A percentile compares a stretch with the other conserved stretches of the same genome.
Evolutionary conservation across 1,284 basidiomycete genomes (phyloP).

Genomic region (Omphalotus olearius): DNA sequence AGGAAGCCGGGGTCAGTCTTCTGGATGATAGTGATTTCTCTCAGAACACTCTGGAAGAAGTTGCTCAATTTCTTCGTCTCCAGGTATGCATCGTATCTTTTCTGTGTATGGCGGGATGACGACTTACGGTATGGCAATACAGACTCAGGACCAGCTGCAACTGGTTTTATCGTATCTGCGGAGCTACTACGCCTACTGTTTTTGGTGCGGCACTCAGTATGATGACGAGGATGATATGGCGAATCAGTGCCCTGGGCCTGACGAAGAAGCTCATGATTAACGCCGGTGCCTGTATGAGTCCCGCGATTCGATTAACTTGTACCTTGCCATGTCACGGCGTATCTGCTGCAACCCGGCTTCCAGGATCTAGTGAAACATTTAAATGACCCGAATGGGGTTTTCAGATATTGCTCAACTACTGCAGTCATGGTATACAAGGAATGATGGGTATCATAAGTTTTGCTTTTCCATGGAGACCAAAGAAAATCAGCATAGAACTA

Average conservation of each 20-base stretch:
- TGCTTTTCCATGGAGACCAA: constrained; percentile 13
- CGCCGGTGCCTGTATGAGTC: not conserved
- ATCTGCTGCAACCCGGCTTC: no score
- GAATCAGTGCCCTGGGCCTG: constrained; percentile 66
- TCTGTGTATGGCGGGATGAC: constrained; percentile 4
- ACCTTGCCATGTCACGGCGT: no score
- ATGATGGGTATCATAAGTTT: not conserved
- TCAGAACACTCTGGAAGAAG: constrained; percentile 59
- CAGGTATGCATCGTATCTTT: constrained; percentile 41
- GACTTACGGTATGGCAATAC: constrained; percentile 13
- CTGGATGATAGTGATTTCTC: constrained; percentile 34
- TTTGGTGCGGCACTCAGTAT: constrained; percentile 84
- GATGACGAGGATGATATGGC: constrained; percentile 56
- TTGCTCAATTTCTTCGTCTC: constrained; percentile 60
- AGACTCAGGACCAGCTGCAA: constrained; percentile 69
- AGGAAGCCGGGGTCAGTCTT: constrained; percentile 19
- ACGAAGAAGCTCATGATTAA: constrained; percentile 79
- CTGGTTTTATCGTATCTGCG: constrained; percentile 73
- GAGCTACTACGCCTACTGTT: constrained; percentile 69
- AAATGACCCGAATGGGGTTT: no score
- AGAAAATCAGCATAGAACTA: constrained; percentile 16
- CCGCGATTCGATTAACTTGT: no score
- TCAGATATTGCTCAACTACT: not conserved
- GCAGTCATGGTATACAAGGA: not conserved
- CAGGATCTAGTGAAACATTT: no score